A percentile compares a stretch with the other conserved stretches of the same genome.
These are phyloP conservation scores for Cenchrus fungigraminus DNA, from an alignment of 176 grass and related monocot genomes.

Conservation along the genomic window DNA sequence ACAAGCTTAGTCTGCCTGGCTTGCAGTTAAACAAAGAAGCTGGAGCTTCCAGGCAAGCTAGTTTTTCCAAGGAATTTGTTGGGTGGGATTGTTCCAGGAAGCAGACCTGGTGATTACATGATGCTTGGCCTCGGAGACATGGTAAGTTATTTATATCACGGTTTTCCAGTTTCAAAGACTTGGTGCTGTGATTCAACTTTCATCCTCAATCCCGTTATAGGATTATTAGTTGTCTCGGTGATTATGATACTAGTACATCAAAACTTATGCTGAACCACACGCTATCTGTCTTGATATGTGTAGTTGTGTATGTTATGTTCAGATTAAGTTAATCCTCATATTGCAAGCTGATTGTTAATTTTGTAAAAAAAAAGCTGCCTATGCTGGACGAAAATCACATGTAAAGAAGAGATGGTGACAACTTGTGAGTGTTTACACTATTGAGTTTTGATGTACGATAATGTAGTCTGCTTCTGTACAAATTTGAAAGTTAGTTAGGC, in stretches of 20 bases:
- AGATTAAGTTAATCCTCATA: background rate
- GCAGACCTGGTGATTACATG: constrained; percentile 81
- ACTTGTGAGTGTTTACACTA: background rate
- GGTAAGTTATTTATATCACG: constrained; percentile 51
- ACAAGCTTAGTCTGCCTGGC: constrained; percentile 88
- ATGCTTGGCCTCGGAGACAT: constrained; percentile 99
- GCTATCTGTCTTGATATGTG: constrained; percentile 7
- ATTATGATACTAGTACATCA: background rate
- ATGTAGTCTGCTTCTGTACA: background rate
- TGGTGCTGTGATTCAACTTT: background rate
- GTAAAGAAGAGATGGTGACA: background rate
- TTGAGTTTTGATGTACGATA: background rate
- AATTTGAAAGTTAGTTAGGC: background rate
- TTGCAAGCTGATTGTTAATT: background rate
- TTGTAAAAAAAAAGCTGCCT: background rate
- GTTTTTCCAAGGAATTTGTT: constrained; percentile 96
- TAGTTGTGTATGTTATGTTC: background rate
- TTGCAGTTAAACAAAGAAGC: constrained; percentile 85
- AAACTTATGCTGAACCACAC: constrained; percentile 7
- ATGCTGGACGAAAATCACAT: constrained; percentile 16
- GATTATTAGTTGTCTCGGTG: background rate
- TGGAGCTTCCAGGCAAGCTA: constrained; percentile 96
- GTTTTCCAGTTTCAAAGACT: background rate
- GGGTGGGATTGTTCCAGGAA: constrained; percentile 77
- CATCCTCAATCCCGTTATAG: background rate